phyloP scores from a whole-genome alignment of 2,329 filamentous ascomycete genomes.

The Fusarium circinatum region DNA sequence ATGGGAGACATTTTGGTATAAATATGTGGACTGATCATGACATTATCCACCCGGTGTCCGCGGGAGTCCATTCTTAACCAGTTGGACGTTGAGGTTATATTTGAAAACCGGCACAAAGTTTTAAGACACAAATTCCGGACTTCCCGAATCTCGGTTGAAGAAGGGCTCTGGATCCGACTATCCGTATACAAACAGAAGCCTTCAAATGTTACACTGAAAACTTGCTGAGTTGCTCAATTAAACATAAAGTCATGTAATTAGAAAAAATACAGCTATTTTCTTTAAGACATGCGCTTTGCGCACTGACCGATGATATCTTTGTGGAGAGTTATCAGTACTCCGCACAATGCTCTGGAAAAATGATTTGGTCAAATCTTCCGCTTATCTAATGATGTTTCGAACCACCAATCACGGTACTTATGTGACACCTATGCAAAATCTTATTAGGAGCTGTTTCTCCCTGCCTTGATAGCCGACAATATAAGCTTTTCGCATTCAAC shows the following conservation, averaged over 20 bases:
- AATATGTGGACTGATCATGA: not conserved
- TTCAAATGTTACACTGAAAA: rapidly evolving
- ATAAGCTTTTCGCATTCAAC: not conserved
- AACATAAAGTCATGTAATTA: rapidly evolving
- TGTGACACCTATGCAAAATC: rapidly evolving
- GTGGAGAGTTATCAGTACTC: too few relatives aligned
- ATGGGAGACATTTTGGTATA: not conserved
- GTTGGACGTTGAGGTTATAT: not conserved
- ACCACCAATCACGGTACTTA: not conserved
- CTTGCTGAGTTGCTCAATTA: rapidly evolving
- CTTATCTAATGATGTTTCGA: not conserved
- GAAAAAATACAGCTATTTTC: not conserved
- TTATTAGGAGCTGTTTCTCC: not conserved
- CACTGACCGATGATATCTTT: too few relatives aligned
- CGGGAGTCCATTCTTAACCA: not conserved
- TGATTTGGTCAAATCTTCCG: rapidly evolving
- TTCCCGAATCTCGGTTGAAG: not conserved
- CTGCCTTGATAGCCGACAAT: not conserved
- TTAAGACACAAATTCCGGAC: not conserved
- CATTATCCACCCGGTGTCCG: not conserved
- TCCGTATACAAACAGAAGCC: rapidly evolving
- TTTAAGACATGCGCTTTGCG: too few relatives aligned
- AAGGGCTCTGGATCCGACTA: too few relatives aligned
- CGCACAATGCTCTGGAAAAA: too few relatives aligned
- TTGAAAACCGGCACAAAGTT: not conserved